phyloP scores from a whole-genome alignment of 1,139 yeast genomes.

The Fermentozyma sake region DNA sequence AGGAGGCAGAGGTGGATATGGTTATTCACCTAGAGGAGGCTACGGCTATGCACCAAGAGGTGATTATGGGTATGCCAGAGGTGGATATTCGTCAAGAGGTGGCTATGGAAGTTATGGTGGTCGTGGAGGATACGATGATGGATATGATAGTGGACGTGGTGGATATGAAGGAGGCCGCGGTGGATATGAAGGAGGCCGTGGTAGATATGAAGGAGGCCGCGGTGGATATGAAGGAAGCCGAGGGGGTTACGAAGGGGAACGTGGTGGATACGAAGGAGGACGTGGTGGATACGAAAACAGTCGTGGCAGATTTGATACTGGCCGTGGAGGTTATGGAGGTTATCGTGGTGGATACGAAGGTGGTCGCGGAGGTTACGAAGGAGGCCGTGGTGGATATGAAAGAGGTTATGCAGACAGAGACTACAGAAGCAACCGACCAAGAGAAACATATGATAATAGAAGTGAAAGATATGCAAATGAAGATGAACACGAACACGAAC shows the following conservation, averaged over 20 bases:
- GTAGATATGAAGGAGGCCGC: constrained; percentile 16
- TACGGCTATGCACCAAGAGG: constrained; percentile 13
- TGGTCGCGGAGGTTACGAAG: constrained; percentile 8
- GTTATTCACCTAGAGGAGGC: constrained; percentile 13
- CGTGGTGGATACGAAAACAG: constrained; percentile 14
- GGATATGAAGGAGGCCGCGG: constrained; percentile 15
- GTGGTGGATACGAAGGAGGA: constrained; percentile 7
- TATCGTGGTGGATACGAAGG: constrained; percentile 15
- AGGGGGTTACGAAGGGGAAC: constrained; percentile 15
- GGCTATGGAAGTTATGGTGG: constrained; percentile 10
- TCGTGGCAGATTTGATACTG: constrained; percentile 15
- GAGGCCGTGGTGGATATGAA: constrained; percentile 14
- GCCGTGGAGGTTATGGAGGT: constrained; percentile 12
- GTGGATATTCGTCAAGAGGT: constrained; percentile 11
- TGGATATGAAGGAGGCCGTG: constrained; percentile 11
- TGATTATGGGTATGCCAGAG: constrained; percentile 13
- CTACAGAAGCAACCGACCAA: constrained; percentile 7
- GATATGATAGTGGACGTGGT: constrained; percentile 8
- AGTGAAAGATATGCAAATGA: constrained; percentile 9
- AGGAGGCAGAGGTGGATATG: constrained; percentile 16
- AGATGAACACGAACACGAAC: constrained; percentile 12
- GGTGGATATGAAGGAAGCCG: constrained; percentile 13
- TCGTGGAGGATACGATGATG: constrained; percentile 18
- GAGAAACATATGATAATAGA: constrained; percentile 6
- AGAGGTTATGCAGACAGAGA: constrained; percentile 11